Evolutionary conservation across 2,329 filamentous ascomycete species (phyloP).

Genomic region (Penicillium sp.): DNA sequence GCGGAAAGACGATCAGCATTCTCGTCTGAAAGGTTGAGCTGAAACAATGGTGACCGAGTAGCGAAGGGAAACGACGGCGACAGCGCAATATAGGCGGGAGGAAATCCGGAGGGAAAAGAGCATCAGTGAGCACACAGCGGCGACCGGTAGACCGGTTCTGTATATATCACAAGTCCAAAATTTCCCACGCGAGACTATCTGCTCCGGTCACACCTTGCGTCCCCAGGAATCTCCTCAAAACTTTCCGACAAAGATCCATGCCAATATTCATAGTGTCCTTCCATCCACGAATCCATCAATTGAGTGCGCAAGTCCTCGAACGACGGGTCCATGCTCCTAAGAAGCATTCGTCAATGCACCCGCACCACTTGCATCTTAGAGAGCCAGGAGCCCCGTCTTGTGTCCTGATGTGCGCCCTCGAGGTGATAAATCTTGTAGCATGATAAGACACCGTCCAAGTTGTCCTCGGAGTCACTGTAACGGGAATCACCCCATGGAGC

Average conservation of each 20-base stretch:
- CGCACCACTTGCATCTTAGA: constrained; percentile 3
- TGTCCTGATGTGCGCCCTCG: constrained; percentile 10
- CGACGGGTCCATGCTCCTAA: constrained; percentile 2
- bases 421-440: constrained; percentile 1
- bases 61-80: constrained; percentile 25
- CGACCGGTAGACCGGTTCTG: constrained; percentile 31
- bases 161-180: constrained; percentile 1
- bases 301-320: constrained; percentile 12
- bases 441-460: not conserved
- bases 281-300: constrained; percentile 6
- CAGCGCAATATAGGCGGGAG: constrained; percentile 24
- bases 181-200: not conserved
- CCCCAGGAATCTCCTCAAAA: not conserved
- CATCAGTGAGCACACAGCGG: constrained; percentile 59
- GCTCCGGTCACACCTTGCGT: not conserved
- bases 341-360: constrained; percentile 4
- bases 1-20: constrained; percentile 47
- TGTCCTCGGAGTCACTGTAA: constrained; percentile 7
- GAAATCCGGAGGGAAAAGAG: constrained; percentile 31
- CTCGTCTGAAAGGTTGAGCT: constrained; percentile 25
- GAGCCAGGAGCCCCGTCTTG: constrained; percentile 2
- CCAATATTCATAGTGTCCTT: not conserved
- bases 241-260: not conserved
- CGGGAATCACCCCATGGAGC: constrained; percentile 19
- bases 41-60: constrained; percentile 21